Evolutionary conservation across 441 rosid genomes (phyloP), one percentile per base, ranked within the genome.

Genomic region (Rhodomyrtus psidioides): DNA sequence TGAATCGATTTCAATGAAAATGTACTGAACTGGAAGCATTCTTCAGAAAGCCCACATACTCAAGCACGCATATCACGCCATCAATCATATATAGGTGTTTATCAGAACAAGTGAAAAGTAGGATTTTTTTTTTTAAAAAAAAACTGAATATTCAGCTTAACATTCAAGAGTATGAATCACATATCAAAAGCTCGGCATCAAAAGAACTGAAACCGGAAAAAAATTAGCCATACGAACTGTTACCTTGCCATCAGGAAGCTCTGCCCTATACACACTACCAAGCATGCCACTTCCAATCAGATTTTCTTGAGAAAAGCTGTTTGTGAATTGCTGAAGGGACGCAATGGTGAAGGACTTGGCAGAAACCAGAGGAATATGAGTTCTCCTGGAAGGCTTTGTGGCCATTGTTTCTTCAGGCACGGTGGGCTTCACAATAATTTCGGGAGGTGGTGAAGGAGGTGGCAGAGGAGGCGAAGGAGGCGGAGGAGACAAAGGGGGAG

Each of bases 291-390:
- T 88, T 87, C 98, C 99, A 53, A 98, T 89, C 82, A 94, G 91
- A 91, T 95, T 98, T 83, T 95, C 99, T 91, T 92, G 98, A 89
- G 98, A 93, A 92, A 98, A 98, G 94, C 99, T 98, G 83, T 94
- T 94, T 34, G 99, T 98, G 86, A 91, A 95, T 88, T 95, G 99
- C 87, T 98, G 99, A 93, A 98, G 99, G 76, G 95, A 93, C 62
- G 99, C 99, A 85, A 97, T 94, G 81, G 94, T 94, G 86, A 93
- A 97, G 87, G 93, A 91, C 91, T 90, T 94, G 56, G 95, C 98
- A 88, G 96, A 94, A 82, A 93, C 89, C 34, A 76, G 84, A 83
- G 83, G 93, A 26, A 85, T 89, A 51, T 59, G 88, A 44, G 87
- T 79, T 91, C 89, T 94, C 27, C 89, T 75, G 21, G 95, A 91